Percentiles rank a stretch among this genome's conserved stretches.
Conservation (phyloP, 2,329 filamentous ascomycete species). For the Alternaria alternata region DNA sequence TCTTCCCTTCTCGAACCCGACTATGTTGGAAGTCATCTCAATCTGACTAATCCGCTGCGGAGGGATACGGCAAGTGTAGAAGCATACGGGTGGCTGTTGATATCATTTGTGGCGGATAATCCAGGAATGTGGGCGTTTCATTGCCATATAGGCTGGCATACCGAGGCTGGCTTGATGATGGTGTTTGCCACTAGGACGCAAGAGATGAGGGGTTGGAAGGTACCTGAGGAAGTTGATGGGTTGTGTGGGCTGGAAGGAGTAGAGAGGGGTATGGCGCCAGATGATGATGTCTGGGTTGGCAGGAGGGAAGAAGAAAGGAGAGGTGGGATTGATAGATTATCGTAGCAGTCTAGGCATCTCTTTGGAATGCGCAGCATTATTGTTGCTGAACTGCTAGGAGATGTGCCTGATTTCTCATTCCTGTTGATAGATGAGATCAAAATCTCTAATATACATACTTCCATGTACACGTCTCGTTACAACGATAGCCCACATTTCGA, state of each 20-base stretch:
- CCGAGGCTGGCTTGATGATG: conserved; percentile 56
- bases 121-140: conserved; percentile 70
- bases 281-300: conserved; percentile 59
- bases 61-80: conserved; percentile 73
- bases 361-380: background rate
- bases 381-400: background rate
- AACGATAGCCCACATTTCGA: background rate
- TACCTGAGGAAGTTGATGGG: conserved; percentile 57
- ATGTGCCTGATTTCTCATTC: background rate
- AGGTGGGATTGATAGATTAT: background rate
- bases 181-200: conserved; percentile 63
- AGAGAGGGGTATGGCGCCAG: conserved; percentile 55
- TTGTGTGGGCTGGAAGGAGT: conserved; percentile 59
- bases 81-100: conserved; percentile 71
- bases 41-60: conserved; percentile 59
- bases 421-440: background rate
- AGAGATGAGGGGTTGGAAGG: conserved; percentile 51
- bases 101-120: conserved; percentile 68
- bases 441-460: conserved; percentile 2
- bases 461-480: conserved; percentile 5
- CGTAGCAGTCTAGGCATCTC: background rate
- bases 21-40: conserved; percentile 32
- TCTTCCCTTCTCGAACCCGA: conserved; percentile 65
- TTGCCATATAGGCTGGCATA: conserved; percentile 76
- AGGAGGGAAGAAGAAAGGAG: conserved; percentile 11